phyloP scores from a whole-genome alignment of 768 basidiomycete species.

The Naganishia antarctica region DNA sequence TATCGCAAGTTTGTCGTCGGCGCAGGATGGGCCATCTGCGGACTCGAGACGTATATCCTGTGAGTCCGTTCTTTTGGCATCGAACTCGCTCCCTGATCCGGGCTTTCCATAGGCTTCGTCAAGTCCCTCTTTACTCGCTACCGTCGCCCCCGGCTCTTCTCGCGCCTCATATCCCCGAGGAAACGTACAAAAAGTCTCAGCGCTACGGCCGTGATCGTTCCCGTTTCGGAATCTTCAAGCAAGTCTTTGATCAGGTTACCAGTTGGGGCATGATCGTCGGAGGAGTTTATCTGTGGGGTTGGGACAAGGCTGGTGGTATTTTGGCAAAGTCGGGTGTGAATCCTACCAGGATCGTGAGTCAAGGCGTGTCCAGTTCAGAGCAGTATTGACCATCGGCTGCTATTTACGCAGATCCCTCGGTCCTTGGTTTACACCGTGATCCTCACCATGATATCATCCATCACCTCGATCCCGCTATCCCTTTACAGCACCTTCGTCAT shows the following conservation, averaged over 20 bases:
- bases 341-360: slow-evolving; percentile 13
- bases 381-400: background rate
- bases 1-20: slow-evolving; percentile 28
- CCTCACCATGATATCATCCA: slow-evolving; percentile 59
- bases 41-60: slow-evolving; percentile 25
- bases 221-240: slow-evolving; percentile 68
- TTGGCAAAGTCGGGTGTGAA: slow-evolving; percentile 54
- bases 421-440: slow-evolving; percentile 71
- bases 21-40: slow-evolving; percentile 29
- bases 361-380: background rate
- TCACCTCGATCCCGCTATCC: slow-evolving; percentile 69
- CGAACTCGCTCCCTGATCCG: background rate
- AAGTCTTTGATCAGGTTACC: slow-evolving; percentile 66
- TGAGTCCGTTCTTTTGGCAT: background rate
- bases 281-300: slow-evolving; percentile 77
- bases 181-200: slow-evolving; percentile 83
- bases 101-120: slow-evolving; percentile 61
- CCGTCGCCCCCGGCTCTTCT: slow-evolving; percentile 66
- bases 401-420: slow-evolving; percentile 63
- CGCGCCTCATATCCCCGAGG: slow-evolving; percentile 61
- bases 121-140: slow-evolving; percentile 79
- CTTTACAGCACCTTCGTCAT: slow-evolving; percentile 87
- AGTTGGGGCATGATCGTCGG: slow-evolving; percentile 67
- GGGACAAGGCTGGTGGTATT: slow-evolving; percentile 60
- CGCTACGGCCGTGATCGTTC: slow-evolving; percentile 87